Evolutionary conservation across 2,329 filamentous ascomycete genomes (phyloP).

Genomic region (Rhinocladiella similis): DNA sequence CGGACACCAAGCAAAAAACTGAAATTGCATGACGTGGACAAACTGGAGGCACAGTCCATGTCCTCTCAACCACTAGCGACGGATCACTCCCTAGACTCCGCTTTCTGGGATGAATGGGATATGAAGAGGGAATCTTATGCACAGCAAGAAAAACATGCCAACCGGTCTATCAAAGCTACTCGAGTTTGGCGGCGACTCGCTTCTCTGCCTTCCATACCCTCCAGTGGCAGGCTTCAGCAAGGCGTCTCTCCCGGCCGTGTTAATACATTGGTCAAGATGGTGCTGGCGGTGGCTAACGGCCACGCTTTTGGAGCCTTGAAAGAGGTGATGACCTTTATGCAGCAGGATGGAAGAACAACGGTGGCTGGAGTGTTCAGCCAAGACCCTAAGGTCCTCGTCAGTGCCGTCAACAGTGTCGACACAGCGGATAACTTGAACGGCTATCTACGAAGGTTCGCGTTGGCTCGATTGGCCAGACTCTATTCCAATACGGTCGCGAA

Average conservation of each 20-base stretch:
- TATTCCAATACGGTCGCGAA: neutral
- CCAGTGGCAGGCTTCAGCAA: neutral
- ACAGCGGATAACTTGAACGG: conserved; percentile 1
- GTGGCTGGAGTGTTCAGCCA: neutral
- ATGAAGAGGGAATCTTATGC: neutral
- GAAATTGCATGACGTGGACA: neutral
- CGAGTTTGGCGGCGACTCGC: neutral
- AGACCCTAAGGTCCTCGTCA: conserved; percentile 1
- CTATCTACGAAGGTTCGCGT: conserved; percentile 1
- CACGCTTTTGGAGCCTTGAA: neutral
- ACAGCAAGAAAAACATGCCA: neutral
- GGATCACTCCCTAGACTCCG: neutral
- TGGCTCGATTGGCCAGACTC: neutral
- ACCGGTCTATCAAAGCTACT: conserved; percentile 1
- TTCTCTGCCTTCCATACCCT: neutral
- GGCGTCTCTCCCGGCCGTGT: neutral
- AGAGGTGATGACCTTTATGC: neutral
- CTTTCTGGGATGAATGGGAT: neutral
- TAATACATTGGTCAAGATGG: neutral
- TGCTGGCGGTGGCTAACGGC: neutral
- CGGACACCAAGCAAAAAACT: neutral
- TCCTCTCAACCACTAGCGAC: neutral
- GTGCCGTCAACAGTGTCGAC: neutral
- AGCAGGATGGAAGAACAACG: neutral
- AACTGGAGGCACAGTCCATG: neutral